These are phyloP conservation scores for Suhomyces taliae DNA, from an alignment of 1,139 yeast genomes.

Conservation along the genomic window DNA sequence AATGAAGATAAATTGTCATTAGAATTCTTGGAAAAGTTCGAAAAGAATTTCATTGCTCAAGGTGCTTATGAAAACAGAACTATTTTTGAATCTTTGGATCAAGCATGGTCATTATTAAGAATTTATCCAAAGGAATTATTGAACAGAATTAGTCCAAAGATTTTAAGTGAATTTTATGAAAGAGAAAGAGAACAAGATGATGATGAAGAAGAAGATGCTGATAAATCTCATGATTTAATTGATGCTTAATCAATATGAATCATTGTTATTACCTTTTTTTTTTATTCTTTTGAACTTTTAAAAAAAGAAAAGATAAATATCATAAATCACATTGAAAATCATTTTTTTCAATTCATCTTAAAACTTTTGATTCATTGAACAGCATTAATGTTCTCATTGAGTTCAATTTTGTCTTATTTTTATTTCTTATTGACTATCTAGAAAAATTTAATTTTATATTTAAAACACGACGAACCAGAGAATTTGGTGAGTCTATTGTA, in stretches of 20 bases:
- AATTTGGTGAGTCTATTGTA: no score
- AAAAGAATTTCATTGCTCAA: constrained; percentile 90
- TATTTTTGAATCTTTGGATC: constrained; percentile 91
- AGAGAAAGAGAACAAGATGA: constrained; percentile 69
- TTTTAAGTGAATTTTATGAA: constrained; percentile 90
- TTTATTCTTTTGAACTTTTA: no score
- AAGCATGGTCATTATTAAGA: constrained; percentile 97
- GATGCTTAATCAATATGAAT: constrained; percentile 42
- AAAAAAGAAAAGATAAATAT: no score
- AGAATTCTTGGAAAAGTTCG: constrained; percentile 96
- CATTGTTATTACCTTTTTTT: no score
- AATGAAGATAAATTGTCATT: constrained; percentile 95
- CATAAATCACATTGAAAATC: constrained; percentile 6
- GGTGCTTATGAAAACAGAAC: constrained; percentile 96
- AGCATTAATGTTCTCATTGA: constrained; percentile 4
- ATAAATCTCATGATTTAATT: constrained; percentile 38
- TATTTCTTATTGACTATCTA: constrained; percentile 12
- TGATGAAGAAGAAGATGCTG: constrained; percentile 51
- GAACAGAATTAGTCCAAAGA: constrained; percentile 97
- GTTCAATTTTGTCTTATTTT: constrained; percentile 7
- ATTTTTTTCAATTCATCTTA: constrained; percentile 11
- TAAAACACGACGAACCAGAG: no score
- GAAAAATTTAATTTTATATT: constrained; percentile 7
- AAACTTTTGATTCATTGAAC: constrained; percentile 8
- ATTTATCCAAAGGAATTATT: constrained; percentile 98